Evolutionary conservation across 2,329 filamentous ascomycete genomes (phyloP).

Genomic region (Hypoxylon sp.): DNA sequence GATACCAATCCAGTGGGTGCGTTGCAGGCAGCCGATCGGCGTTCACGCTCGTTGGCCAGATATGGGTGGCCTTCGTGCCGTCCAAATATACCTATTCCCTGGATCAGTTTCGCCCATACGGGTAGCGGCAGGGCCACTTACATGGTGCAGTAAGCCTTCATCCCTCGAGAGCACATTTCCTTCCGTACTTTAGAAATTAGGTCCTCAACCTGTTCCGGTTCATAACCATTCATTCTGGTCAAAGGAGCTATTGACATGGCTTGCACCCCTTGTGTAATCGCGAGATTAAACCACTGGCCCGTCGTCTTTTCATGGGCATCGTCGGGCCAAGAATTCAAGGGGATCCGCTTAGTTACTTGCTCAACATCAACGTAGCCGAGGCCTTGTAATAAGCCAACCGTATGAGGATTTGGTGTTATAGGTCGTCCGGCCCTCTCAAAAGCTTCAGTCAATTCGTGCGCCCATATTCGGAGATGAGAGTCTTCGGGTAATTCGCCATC

Average conservation of each 20-base stretch:
- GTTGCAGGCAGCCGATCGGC: constrained; percentile 29
- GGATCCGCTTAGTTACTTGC: constrained; percentile 73
- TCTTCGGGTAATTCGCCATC: constrained; percentile 66
- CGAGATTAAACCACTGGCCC: constrained; percentile 85
- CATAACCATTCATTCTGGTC: constrained; percentile 69
- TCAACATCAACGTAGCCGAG: constrained; percentile 84
- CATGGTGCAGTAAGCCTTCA: constrained; percentile 79
- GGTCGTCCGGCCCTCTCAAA: constrained; percentile 72
- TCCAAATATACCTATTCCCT: constrained; percentile 41
- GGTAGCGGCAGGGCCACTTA: constrained; percentile 57
- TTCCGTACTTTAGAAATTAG: constrained; percentile 70
- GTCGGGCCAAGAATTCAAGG: constrained; percentile 76
- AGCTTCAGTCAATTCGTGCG: constrained; percentile 70
- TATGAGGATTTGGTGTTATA: constrained; percentile 66
- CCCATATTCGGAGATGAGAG: constrained; percentile 73
- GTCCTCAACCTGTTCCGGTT: constrained; percentile 66
- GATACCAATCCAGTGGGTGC: constrained; percentile 32
- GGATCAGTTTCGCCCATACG: constrained; percentile 30
- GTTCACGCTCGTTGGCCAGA: constrained; percentile 41
- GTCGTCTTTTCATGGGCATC: constrained; percentile 72
- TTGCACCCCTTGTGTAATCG: constrained; percentile 76
- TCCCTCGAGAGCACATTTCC: constrained; percentile 73
- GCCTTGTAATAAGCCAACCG: constrained; percentile 66
- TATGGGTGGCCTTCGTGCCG: constrained; percentile 40
- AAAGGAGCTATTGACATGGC: constrained; percentile 78